These are phyloP conservation scores for Sporothrix humicola DNA, from an alignment of 2,329 filamentous ascomycete genomes.

Conservation along the genomic window DNA sequence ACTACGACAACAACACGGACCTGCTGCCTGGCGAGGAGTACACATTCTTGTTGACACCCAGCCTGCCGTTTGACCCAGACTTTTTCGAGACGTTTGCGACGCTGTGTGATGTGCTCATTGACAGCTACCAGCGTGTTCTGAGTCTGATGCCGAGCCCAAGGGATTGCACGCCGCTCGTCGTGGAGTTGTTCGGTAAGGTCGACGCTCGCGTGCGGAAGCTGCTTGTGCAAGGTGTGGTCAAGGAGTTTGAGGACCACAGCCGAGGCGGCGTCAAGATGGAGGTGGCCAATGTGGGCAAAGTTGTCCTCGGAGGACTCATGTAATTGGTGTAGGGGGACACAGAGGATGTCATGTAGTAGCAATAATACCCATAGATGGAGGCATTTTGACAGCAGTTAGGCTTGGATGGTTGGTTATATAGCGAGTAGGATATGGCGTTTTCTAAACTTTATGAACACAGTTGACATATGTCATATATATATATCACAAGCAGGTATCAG, in stretches of 20 bases:
- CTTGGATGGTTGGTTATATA: background rate
- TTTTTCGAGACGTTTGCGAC: conserved; percentile 97
- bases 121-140: conserved; percentile 83
- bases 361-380: background rate
- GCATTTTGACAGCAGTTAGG: background rate
- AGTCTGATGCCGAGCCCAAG: conserved; percentile 75
- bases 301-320: conserved; percentile 87
- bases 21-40: conserved; percentile 85
- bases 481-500: background rate
- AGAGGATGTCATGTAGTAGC: background rate
- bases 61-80: conserved; percentile 92
- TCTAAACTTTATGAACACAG: background rate
- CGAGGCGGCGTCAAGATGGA: conserved; percentile 76
- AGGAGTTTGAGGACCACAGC: conserved; percentile 91
- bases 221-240: conserved; percentile 81
- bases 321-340: conserved; percentile 39
- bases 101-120: conserved; percentile 91
- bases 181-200: conserved; percentile 87
- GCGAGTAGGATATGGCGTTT: background rate
- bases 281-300: conserved; percentile 82
- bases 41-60: conserved; percentile 85
- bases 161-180: conserved; percentile 71
- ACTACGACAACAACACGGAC: conserved; percentile 66
- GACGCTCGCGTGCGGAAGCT: conserved; percentile 87
- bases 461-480: background rate